These are phyloP conservation scores for Chlamydomonas sp. DNA, from an alignment of 139 green algal species.

Conservation along the genomic window DNA sequence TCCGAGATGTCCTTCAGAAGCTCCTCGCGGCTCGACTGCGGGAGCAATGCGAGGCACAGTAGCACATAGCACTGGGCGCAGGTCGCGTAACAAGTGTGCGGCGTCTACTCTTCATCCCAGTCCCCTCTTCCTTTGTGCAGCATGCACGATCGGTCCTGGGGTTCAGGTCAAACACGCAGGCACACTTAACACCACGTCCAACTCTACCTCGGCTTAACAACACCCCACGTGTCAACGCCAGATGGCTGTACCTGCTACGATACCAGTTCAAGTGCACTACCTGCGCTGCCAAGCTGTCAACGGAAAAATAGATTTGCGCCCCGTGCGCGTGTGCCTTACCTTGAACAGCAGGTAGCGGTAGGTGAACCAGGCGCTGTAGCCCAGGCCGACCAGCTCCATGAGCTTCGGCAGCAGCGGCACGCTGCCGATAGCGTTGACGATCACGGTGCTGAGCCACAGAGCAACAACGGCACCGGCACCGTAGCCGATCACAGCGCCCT, in stretches of 20 bases:
- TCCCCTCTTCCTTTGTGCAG: no score
- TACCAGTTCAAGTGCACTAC: not conserved
- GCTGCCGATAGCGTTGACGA: conserved; percentile 93
- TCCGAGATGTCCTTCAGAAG: conserved; percentile 92
- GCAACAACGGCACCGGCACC: conserved; percentile 81
- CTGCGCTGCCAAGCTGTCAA: not conserved
- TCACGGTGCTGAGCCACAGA: conserved; percentile 90
- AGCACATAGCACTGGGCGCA: no score
- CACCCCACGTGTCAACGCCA: not conserved
- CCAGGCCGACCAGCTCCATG: conserved; percentile 97
- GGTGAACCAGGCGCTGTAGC: conserved; percentile 97
- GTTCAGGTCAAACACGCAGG: no score
- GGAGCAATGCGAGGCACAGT: not conserved
- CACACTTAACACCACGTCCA: not conserved
- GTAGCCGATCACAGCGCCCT: conserved; percentile 90
- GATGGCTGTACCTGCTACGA: not conserved
- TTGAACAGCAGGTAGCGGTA: conserved; percentile 99
- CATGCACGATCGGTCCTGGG: no score
- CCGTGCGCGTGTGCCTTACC: conserved; percentile 48
- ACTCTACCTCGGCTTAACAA: not conserved
- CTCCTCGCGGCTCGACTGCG: conserved; percentile 92
- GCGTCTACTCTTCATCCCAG: no score
- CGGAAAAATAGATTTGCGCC: not conserved
- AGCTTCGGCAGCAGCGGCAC: conserved; percentile 98
- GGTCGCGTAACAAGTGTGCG: no score